Evolutionary conservation across 768 basidiomycete species (phyloP).

Genomic region (Lactarius tabidus): DNA sequence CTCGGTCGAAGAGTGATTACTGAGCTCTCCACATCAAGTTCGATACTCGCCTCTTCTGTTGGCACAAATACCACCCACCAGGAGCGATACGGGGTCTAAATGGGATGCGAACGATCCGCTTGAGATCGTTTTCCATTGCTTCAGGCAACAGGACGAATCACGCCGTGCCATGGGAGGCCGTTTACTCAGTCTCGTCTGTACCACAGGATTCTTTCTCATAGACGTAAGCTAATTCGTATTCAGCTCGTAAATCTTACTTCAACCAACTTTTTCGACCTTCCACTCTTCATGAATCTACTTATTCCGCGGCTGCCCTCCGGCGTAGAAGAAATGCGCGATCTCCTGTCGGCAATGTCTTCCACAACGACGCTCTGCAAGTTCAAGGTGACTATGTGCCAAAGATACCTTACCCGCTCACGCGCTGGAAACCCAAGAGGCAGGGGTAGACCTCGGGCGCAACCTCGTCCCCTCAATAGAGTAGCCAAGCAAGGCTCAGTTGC

Average conservation of each 20-base stretch:
- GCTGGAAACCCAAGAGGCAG: slow-evolving; percentile 15
- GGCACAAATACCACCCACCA: slow-evolving; percentile 54
- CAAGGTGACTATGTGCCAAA: slow-evolving; percentile 32
- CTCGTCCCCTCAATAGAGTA: slow-evolving; percentile 26
- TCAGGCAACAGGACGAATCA: slow-evolving; percentile 29
- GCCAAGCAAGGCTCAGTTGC: slow-evolving; percentile 1
- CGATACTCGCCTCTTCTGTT: slow-evolving; percentile 52
- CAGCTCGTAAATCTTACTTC: slow-evolving; percentile 37
- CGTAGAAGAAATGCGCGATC: slow-evolving; percentile 22
- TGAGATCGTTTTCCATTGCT: slow-evolving; percentile 37
- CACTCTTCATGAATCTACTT: slow-evolving; percentile 33
- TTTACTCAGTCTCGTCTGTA: slow-evolving; percentile 32
- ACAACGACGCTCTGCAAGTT: slow-evolving; percentile 29
- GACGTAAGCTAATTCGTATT: slow-evolving; percentile 4
- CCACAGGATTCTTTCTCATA: slow-evolving; percentile 2
- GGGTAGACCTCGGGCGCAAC: slow-evolving; percentile 29
- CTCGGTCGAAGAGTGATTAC: neutral
- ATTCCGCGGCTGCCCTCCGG: slow-evolving; percentile 29
- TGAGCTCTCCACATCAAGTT: slow-evolving; percentile 29
- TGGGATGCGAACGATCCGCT: slow-evolving; percentile 55
- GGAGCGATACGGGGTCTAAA: slow-evolving; percentile 43
- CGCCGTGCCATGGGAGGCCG: slow-evolving; percentile 29
- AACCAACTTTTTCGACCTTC: slow-evolving; percentile 33
- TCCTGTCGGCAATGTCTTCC: slow-evolving; percentile 30
- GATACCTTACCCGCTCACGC: slow-evolving; percentile 24